Conservation (phyloP, 768 basidiomycete genomes). For the Mycena filopes region DNA sequence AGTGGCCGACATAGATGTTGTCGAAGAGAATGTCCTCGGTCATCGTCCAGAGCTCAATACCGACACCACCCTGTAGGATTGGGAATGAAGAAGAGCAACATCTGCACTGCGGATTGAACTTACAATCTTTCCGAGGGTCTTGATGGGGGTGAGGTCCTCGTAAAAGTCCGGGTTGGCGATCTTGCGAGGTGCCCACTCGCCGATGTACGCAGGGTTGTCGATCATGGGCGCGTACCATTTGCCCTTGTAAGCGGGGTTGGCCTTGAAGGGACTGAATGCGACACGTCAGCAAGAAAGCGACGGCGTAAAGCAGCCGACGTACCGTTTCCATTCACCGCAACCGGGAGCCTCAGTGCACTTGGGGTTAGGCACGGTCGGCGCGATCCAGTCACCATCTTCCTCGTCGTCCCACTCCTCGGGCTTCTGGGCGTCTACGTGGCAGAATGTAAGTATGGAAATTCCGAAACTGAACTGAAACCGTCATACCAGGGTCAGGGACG, state of each 20-base stretch:
- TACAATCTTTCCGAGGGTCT: conserved; percentile 87
- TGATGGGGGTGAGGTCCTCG: conserved; percentile 86
- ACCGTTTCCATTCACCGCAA: conserved; percentile 95
- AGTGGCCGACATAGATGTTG: conserved; percentile 95
- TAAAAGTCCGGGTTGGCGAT: conserved; percentile 93
- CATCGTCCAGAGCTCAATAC: conserved; percentile 99
- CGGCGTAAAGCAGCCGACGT: conserved; percentile 30
- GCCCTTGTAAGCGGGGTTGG: conserved; percentile 97
- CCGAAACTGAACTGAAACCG: neutral
- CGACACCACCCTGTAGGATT: conserved; percentile 83
- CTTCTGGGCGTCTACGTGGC: conserved; percentile 79
- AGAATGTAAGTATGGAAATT: neutral
- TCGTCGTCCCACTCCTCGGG: conserved; percentile 99
- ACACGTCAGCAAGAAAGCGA: conserved; percentile 13
- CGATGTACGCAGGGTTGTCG: conserved; percentile 98
- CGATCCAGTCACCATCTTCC: conserved; percentile 98
- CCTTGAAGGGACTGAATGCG: conserved; percentile 75
- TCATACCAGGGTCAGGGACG: conserved; percentile 87
- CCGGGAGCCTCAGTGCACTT: conserved; percentile 91
- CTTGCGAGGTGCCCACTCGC: conserved; percentile 91
- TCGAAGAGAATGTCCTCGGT: conserved; percentile 94
- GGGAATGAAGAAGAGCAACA: conserved; percentile 17
- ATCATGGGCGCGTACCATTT: conserved; percentile 96
- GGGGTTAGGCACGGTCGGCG: conserved; percentile 90
- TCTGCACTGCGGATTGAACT: conserved; percentile 38